Evolutionary conservation across 495 filamentous ascomycete species (phyloP).

Genomic region (Letharia lupina): DNA sequence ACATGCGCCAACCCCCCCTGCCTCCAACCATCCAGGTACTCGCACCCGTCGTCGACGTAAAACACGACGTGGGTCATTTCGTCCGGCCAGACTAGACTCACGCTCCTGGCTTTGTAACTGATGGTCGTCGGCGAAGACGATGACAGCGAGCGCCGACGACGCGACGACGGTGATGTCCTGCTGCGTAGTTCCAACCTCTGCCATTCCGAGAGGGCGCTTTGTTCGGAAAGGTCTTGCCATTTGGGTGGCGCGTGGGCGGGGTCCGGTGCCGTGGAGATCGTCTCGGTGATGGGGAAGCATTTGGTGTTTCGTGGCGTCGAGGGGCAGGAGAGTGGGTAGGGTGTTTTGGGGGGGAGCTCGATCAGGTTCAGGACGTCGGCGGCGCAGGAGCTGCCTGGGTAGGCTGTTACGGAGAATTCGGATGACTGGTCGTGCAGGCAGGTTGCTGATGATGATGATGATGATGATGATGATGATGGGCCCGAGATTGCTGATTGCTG

Average conservation of each 20-base stretch:
- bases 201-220: neutral
- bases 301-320: constrained; percentile 3
- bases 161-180: neutral
- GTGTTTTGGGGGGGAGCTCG: neutral
- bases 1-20: constrained; percentile 2
- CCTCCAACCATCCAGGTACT: constrained; percentile 1
- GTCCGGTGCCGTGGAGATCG: neutral
- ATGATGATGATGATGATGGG: neutral
- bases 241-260: neutral
- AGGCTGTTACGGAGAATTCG: constrained; percentile 1
- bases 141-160: neutral
- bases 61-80: constrained; percentile 16
- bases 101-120: constrained; percentile 1
- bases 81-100: constrained; percentile 16
- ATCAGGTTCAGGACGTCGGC: neutral
- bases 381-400: neutral
- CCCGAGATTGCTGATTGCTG: neutral
- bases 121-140: neutral
- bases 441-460: neutral
- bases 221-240: neutral
- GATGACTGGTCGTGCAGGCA: neutral
- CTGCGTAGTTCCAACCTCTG: constrained; percentile 1
- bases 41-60: constrained; percentile 8
- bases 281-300: constrained; percentile 18
- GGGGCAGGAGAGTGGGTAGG: constrained; percentile 13